Base-by-base conservation (phyloP, 129 eudicot genomes). In the Flaveria bidentis region DNA sequence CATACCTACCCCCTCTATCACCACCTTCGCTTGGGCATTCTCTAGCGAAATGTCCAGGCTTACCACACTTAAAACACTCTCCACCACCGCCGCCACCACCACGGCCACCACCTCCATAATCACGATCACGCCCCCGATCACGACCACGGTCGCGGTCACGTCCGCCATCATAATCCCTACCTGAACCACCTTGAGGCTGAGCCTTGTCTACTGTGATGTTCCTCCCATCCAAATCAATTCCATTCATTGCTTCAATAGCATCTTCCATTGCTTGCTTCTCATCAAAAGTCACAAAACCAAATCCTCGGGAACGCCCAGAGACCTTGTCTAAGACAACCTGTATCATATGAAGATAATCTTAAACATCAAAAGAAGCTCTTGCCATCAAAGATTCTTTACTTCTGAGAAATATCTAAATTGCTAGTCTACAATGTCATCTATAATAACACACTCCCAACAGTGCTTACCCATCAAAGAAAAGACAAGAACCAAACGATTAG, bases 31-130 rank as follows among this genome's bases (percentile, higher is more conserved):
- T 84, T 49, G 97, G 97, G 28, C 99, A 95, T 73, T 95, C 99
- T 67, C 99, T 85, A 57, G 99, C 99, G 86, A 95, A 95, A 69
- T 95, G 99, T 66, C 99, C 99, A 16, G 99, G 99, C 81, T 91
- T 95, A 42, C 99, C 99, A 82, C 99, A 95, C 84, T 89, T 95
- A 51, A 89, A 95, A 77, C 99, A 89, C 41, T 87, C 97, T 17
- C 93, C 97, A 76, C 97, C 97, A 69, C 98, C 87, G 6, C 85
- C 84, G 13, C 81, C 85, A 36, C 90, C 89, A 17, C 83, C 76
- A 2, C 89, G 88, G n/a, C 88, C 55, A 0, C 91, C 92, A 47
- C 96, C 71, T 7, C 87, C 97, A 64, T 81, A 82, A 16, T 78
- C 92, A 72, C 92, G 88, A 6, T 78, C 91, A 28, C 91, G 89